Evolutionary conservation across 768 basidiomycete genomes (phyloP).

Genomic region (Termitomyces eurrhizus): DNA sequence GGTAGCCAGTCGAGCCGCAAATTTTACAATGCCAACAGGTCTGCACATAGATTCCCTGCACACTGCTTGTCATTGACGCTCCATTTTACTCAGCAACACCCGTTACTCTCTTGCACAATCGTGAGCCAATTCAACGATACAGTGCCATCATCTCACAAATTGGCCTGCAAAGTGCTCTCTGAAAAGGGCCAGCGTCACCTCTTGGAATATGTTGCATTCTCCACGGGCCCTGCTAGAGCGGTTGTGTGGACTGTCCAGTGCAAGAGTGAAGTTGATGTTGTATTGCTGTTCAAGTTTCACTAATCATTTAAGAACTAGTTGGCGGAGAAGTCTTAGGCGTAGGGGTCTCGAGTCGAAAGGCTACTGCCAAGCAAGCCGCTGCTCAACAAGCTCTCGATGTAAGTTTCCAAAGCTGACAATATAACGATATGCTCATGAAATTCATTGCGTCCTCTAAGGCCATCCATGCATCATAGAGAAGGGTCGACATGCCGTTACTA

Average conservation of each 20-base stretch:
- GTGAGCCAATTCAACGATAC: conserved; percentile 24
- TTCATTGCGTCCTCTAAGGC: conserved; percentile 2
- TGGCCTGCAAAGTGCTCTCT: conserved; percentile 27
- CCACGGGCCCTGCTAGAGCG: conserved; percentile 37
- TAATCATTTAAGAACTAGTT: conserved; percentile 31
- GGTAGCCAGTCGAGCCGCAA: background rate
- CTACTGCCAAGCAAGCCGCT: conserved; percentile 45
- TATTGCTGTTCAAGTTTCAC: background rate
- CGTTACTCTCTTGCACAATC: conserved; percentile 40
- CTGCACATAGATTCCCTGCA: background rate
- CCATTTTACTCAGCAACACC: conserved; percentile 12
- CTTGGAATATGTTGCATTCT: conserved; percentile 38
- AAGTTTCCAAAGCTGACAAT: conserved; percentile 8
- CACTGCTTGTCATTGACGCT: background rate
- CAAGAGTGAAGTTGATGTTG: conserved; percentile 39
- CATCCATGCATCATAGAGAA: background rate
- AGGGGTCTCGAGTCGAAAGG: conserved; percentile 39
- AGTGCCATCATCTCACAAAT: background rate
- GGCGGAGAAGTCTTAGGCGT: conserved; percentile 42
- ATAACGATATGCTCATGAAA: background rate
- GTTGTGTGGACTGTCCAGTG: conserved; percentile 49
- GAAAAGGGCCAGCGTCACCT: conserved; percentile 19
- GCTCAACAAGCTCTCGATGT: conserved; percentile 41
- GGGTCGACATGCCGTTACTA: background rate
- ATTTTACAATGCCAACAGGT: conserved; percentile 19